A percentile compares a stretch with the other conserved stretches of the same genome.
Conservation (phyloP, 345 rosid genomes). For the Moricandia moricandioides region DNA sequence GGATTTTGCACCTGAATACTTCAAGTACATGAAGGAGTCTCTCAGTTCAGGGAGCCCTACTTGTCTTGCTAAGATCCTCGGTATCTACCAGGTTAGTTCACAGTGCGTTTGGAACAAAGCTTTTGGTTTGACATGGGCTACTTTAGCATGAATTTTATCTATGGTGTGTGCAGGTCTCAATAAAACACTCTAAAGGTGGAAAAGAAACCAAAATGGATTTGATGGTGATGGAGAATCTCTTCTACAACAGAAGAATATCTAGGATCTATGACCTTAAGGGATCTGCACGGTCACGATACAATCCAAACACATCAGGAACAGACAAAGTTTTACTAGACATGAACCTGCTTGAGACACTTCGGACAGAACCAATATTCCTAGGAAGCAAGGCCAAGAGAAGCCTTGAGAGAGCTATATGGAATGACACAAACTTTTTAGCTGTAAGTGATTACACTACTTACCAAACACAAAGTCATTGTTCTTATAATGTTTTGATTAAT, state of each 20-base stretch:
- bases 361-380: slow-evolving; percentile 85
- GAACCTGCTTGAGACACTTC: slow-evolving; percentile 74
- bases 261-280: slow-evolving; percentile 94
- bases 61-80: slow-evolving; percentile 94
- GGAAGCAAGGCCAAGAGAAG: slow-evolving; percentile 96
- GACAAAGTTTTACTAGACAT: slow-evolving; percentile 80
- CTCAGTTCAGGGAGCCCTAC: slow-evolving; percentile 79
- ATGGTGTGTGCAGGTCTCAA: slow-evolving; percentile 56
- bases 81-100: slow-evolving; percentile 86
- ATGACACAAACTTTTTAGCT: slow-evolving; percentile 86
- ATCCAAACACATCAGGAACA: slow-evolving; percentile 72
- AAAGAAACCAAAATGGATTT: slow-evolving; percentile 94
- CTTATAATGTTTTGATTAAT: not conserved
- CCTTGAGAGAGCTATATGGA: slow-evolving; percentile 96
- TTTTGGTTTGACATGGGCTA: not conserved
- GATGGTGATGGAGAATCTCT: slow-evolving; percentile 99
- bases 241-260: slow-evolving; percentile 65
- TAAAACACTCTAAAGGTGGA: slow-evolving; percentile 75
- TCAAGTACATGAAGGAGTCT: slow-evolving; percentile 70
- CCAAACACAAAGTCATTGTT: not conserved
- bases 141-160: slow-evolving; percentile 12
- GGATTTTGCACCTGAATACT: slow-evolving; percentile 85
- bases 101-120: not conserved
- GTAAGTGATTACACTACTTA: slow-evolving; percentile 48
- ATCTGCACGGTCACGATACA: slow-evolving; percentile 77